phyloP scores from a whole-genome alignment of 345 rosid species.

The Eutrema heterophyllum region DNA sequence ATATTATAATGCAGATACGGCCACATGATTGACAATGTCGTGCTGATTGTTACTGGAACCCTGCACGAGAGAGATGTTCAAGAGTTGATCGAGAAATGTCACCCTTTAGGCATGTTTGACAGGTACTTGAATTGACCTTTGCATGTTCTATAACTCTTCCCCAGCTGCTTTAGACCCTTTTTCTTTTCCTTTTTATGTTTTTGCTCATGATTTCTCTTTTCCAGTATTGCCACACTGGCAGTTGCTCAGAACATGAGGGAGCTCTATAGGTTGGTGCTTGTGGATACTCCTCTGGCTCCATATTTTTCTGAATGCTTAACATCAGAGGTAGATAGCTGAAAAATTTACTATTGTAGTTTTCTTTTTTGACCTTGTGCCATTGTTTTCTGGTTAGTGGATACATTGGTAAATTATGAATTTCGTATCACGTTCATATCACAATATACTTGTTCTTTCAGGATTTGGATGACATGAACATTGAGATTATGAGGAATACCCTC shows the following conservation, averaged over 20 bases:
- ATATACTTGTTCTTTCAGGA: conserved; percentile 40
- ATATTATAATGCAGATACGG: conserved; percentile 60
- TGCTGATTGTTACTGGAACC: conserved; percentile 96
- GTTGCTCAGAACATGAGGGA: conserved; percentile 99
- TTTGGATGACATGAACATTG: conserved; percentile 97
- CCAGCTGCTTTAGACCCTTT: not conserved
- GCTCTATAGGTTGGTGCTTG: conserved; percentile 95
- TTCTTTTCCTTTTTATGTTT: not conserved
- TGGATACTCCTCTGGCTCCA: conserved; percentile 97
- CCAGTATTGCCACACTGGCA: conserved; percentile 94
- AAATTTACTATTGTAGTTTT: not conserved
- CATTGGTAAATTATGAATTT: not conserved
- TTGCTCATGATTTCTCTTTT: not conserved
- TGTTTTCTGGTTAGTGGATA: not conserved
- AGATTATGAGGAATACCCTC: conserved; percentile 93
- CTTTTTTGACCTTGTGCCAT: not conserved
- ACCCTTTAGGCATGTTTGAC: conserved; percentile 99
- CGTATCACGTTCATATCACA: not conserved
- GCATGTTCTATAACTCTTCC: not conserved
- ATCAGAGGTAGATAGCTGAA: conserved; percentile 59
- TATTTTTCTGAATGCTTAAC: conserved; percentile 97
- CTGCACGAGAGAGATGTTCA: conserved; percentile 99
- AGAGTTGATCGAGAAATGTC: conserved; percentile 92
- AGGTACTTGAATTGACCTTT: conserved; percentile 42
- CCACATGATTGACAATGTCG: conserved; percentile 99